Conservation (phyloP, 176 grass and related monocot species). For the Tillandsia leiboldiana region DNA sequence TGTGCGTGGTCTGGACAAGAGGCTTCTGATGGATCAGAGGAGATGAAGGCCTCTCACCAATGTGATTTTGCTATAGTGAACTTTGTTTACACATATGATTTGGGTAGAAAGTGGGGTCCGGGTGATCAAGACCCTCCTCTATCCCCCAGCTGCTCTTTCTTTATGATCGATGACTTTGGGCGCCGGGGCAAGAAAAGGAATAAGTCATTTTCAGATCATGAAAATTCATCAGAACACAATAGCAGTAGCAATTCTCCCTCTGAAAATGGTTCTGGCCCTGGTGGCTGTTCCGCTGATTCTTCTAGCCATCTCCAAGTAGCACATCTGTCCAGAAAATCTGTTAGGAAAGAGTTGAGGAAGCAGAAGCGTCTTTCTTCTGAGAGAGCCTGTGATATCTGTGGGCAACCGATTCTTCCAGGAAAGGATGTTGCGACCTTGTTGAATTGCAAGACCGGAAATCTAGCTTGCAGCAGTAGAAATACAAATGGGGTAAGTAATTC, state of each 20-base stretch:
- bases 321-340: slow-evolving; percentile 47
- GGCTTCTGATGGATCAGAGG: slow-evolving; percentile 6
- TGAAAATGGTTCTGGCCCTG: slow-evolving; percentile 26
- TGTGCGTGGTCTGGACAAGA: slow-evolving; percentile 87
- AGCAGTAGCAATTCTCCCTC: slow-evolving; percentile 23
- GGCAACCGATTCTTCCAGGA: slow-evolving; percentile 72
- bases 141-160: slow-evolving; percentile 75
- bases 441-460: slow-evolving; percentile 72
- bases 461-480: slow-evolving; percentile 93
- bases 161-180: slow-evolving; percentile 67
- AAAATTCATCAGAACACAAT: slow-evolving; percentile 55
- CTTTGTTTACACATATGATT: slow-evolving; percentile 70
- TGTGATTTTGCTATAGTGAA: slow-evolving; percentile 77
- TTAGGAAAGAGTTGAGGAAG: slow-evolving; percentile 68
- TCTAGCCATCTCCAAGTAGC: slow-evolving; percentile 34
- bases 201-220: slow-evolving; percentile 92
- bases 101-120: slow-evolving; percentile 63
- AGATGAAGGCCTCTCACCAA: slow-evolving; percentile 19
- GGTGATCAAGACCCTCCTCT: slow-evolving; percentile 50
- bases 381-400: slow-evolving; percentile 95
- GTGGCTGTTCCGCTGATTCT: slow-evolving; percentile 19
- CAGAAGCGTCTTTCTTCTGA: slow-evolving; percentile 75
- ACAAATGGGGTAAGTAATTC: slow-evolving; percentile 60
- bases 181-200: slow-evolving; percentile 57
- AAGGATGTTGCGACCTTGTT: slow-evolving; percentile 83